Conservation (phyloP, 352 stramenopile species). For the Pythium grandisporangium region DNA sequence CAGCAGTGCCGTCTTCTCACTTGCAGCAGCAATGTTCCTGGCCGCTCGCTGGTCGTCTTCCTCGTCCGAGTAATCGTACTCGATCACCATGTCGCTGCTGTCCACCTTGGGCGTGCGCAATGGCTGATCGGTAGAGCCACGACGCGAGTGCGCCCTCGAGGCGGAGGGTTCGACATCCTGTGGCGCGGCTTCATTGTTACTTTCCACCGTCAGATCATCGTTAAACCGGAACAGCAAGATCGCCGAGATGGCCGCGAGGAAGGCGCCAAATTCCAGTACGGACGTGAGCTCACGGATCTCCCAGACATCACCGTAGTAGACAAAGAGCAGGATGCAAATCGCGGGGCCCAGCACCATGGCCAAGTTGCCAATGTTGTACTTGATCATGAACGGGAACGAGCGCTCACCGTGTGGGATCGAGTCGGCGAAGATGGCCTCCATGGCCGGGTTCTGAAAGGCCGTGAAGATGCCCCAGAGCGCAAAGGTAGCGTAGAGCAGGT, state of each 20-base stretch:
- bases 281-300: slow-evolving; percentile 36
- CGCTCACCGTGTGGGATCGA: slow-evolving; percentile 58
- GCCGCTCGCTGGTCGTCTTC: slow-evolving; percentile 5
- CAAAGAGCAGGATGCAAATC: slow-evolving; percentile 48
- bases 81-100: slow-evolving; percentile 49
- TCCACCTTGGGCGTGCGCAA: slow-evolving; percentile 53
- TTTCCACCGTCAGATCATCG: slow-evolving; percentile 28
- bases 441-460: slow-evolving; percentile 53
- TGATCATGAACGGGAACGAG: slow-evolving; percentile 73
- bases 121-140: slow-evolving; percentile 13
- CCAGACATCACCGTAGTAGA: slow-evolving; percentile 59
- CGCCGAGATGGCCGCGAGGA: slow-evolving; percentile 35
- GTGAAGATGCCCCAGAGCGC: slow-evolving; percentile 60
- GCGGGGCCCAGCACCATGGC: slow-evolving; percentile 48
- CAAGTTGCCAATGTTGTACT: slow-evolving; percentile 71
- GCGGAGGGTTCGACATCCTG: not conserved
- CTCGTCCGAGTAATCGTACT: slow-evolving; percentile 65
- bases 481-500: slow-evolving; percentile 49
- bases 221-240: slow-evolving; percentile 52
- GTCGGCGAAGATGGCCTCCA: slow-evolving; percentile 69
- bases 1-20: slow-evolving; percentile 27
- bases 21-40: slow-evolving; percentile 4
- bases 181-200: not conserved
- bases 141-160: not conserved
- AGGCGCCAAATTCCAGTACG: slow-evolving; percentile 49